phyloP scores from a whole-genome alignment of 495 filamentous ascomycete species.

The Glarea lozoyensis region DNA sequence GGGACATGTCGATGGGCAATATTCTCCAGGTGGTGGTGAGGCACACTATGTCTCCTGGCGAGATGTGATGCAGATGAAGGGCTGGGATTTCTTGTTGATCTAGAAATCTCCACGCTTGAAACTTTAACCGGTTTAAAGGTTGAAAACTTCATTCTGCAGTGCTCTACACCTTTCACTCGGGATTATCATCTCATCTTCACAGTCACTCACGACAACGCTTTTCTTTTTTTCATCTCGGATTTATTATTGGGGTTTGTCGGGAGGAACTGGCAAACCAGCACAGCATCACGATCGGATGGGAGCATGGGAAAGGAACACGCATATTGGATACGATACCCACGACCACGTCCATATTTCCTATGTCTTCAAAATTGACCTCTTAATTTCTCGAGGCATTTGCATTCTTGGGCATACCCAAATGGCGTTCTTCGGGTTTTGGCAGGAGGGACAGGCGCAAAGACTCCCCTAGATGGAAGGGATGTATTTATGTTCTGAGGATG shows the following conservation, averaged over 20 bases:
- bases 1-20: slow-evolving; percentile 53
- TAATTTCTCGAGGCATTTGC: no score
- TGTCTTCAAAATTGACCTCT: no score
- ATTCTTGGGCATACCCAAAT: no score
- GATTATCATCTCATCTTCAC: no score
- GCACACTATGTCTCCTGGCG: slow-evolving; percentile 78
- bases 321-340: no score
- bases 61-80: slow-evolving; percentile 85
- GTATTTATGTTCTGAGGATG: no score
- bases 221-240: slow-evolving; percentile 1
- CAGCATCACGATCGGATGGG: slow-evolving; percentile 15
- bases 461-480: no score
- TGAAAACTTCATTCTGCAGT: slow-evolving; percentile 7
- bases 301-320: no score
- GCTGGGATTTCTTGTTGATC: slow-evolving; percentile 89
- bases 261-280: not conserved
- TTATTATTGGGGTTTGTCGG: slow-evolving; percentile 5
- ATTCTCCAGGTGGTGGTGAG: slow-evolving; percentile 33
- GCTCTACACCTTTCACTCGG: no score
- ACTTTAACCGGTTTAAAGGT: slow-evolving; percentile 8
- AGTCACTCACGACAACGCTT: slow-evolving; percentile 8
- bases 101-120: slow-evolving; percentile 11
- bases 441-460: no score
- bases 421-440: no score
- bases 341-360: no score